Evolutionary conservation across 129 eudicot genomes (phyloP).

Genomic region (Flaveria robusta): DNA sequence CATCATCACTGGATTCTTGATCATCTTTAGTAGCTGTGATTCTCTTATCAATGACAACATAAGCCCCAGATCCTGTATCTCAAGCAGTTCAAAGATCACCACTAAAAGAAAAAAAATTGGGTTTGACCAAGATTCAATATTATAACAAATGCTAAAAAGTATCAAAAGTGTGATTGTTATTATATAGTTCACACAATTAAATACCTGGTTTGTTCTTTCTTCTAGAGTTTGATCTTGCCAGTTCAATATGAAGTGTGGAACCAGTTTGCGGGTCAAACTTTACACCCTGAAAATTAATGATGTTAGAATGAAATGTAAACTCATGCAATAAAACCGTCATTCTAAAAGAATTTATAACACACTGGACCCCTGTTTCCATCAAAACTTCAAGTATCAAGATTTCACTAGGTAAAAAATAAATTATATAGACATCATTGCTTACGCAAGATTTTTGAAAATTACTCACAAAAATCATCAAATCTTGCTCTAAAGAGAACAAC

Average conservation of each 20-base stretch:
- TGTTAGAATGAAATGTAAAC: constrained; percentile 2
- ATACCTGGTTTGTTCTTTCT: constrained; percentile 71
- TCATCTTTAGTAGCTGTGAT: constrained; percentile 45
- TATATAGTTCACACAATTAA: background rate
- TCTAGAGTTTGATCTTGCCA: constrained; percentile 94
- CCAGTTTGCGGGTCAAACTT: constrained; percentile 96
- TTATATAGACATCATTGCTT: background rate
- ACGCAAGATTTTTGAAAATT: background rate
- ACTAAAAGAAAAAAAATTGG: background rate
- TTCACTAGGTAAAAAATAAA: background rate
- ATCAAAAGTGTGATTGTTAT: background rate
- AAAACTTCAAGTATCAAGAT: background rate
- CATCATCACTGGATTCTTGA: constrained; percentile 77
- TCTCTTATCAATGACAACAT: constrained; percentile 88
- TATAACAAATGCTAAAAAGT: background rate
- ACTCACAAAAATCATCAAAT: constrained; percentile 3
- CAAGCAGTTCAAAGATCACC: constrained; percentile 11
- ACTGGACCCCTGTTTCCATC: constrained; percentile 11
- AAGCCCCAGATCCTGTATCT: constrained; percentile 70
- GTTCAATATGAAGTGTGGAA: constrained; percentile 77
- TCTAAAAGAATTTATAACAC: constrained; percentile 11
- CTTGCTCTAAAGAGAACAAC: background rate
- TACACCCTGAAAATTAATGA: constrained; percentile 60
- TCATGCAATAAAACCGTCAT: background rate
- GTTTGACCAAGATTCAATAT: background rate